Conservation (phyloP, 176 grass and related monocot genomes). For the Carex myosuroides region DNA sequence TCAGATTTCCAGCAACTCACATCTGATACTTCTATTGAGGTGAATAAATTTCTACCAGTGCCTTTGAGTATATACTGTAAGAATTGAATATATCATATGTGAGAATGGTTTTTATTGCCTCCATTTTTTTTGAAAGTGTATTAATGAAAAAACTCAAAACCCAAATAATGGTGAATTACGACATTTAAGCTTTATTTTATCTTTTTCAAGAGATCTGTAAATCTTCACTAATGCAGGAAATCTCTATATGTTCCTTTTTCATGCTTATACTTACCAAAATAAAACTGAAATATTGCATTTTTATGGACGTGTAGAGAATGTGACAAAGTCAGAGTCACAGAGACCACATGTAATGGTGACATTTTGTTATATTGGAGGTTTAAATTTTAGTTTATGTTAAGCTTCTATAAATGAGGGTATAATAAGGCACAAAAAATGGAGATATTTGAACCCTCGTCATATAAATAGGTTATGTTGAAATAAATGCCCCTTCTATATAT, state of each 20-base stretch:
- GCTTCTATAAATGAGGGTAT: neutral
- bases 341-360: neutral
- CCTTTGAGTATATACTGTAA: neutral
- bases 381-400: slow-evolving; percentile 17
- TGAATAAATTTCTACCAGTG: slow-evolving; percentile 14
- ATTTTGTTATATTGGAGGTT: slow-evolving; percentile 6
- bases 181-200: neutral
- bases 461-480: neutral
- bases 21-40: slow-evolving; percentile 88
- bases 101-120: neutral
- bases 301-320: neutral
- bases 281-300: neutral
- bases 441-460: neutral
- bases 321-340: neutral
- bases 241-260: neutral
- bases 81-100: neutral
- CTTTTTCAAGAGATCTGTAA: neutral
- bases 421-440: neutral
- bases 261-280: neutral
- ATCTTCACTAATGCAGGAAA: neutral
- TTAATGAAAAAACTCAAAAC: neutral
- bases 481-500: neutral
- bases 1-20: slow-evolving; percentile 51
- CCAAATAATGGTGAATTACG: neutral
- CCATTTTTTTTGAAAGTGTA: neutral